phyloP scores from a whole-genome alignment of 768 basidiomycete genomes.

The Lactarius deliciosus region DNA sequence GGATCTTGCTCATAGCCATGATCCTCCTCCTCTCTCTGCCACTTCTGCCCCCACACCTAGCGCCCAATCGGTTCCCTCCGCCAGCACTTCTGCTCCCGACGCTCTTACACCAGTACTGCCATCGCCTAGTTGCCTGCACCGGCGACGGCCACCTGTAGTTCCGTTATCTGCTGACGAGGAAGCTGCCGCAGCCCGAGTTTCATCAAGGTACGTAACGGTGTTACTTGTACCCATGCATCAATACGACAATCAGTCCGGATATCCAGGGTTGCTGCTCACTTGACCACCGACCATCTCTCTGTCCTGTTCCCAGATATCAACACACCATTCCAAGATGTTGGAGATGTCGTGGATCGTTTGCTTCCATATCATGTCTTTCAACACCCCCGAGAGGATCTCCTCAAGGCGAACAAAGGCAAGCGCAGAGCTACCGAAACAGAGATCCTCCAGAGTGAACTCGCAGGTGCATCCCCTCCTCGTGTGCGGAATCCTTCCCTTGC shows the following conservation, averaged over 20 bases:
- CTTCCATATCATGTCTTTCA: conserved; percentile 81
- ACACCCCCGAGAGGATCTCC: conserved; percentile 67
- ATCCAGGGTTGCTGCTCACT: conserved; percentile 52
- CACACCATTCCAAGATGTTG: conserved; percentile 59
- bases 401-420: conserved; percentile 55
- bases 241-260: not conserved
- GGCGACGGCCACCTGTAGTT: conserved; percentile 19
- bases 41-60: not conserved
- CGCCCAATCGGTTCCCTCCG: conserved; percentile 8
- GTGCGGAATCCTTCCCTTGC: not conserved
- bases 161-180: conserved; percentile 25
- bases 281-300: conserved; percentile 61
- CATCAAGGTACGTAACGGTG: conserved; percentile 20
- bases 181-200: conserved; percentile 21
- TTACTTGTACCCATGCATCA: not conserved
- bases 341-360: conserved; percentile 67
- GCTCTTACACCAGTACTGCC: not conserved
- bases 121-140: conserved; percentile 9
- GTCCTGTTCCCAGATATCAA: conserved; percentile 67
- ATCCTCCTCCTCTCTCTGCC: conserved; percentile 2
- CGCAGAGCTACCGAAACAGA: conserved; percentile 52
- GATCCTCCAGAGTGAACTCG: conserved; percentile 47
- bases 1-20: not conserved
- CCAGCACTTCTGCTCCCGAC: conserved; percentile 21
- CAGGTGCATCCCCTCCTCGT: conserved; percentile 41